Evolutionary conservation across 495 filamentous ascomycete genomes (phyloP), one percentile per base, ranked within the genome.

Genomic region (Aspergillus leporis): DNA sequence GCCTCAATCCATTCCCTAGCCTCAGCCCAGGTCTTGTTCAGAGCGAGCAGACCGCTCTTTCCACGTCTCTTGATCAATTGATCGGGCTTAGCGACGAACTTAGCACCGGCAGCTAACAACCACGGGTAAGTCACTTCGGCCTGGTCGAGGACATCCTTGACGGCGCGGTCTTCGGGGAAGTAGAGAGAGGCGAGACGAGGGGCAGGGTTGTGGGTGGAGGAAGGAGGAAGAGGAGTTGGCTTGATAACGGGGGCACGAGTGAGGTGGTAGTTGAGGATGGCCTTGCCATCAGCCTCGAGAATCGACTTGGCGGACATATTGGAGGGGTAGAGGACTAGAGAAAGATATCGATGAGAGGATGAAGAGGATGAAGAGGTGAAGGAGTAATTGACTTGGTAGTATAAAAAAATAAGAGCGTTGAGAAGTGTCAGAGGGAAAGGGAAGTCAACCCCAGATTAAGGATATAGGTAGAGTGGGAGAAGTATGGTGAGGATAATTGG

Each of bases 211-310:
- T 99, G 94, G 73, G 86, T 94, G 59, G 86, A 71, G 61, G 90
- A 82, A 63, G 84, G 71, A 63, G 94, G 92, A 23, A 99, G 91
- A 76, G 95, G 90, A 69, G 92, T 91, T 52, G 94, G 92, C 87
- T 97, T 96, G 85, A 99, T 97, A 72, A 96, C 89, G 57, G 93
- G 88, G 59, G 94, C 92, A 70, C 94, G 89, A 65, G 94, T 99
- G 83, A 99, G 93, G 86, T 99, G 94, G 84, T 97, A 99, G 89
- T 96, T 97, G 83, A 99, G 83, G 83, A 99, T 98, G 82, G 94
- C 94, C 89, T 99, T 99, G 86, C 94, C 94, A 81, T 99, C 94
- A 83, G 95, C 94, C 81, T 99, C 94, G 85, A 87, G 78, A 70
- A 99, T 97, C 59, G 93, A 88, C 80, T 99, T 99, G 77, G 94